Base-by-base conservation (phyloP, 1,139 yeast genomes). In the Candida anutae region DNA sequence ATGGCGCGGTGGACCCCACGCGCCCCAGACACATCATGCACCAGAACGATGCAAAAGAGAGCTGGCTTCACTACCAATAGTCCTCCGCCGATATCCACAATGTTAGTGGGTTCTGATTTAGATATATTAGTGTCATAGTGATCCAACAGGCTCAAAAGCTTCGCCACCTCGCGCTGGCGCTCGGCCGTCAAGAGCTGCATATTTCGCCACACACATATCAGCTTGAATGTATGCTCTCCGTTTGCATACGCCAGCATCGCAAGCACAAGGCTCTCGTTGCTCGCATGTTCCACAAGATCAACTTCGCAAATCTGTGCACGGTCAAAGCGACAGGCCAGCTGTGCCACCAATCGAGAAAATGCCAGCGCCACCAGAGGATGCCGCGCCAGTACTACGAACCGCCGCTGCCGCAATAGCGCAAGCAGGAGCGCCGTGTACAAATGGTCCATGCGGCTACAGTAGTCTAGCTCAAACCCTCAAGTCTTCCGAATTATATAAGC, bases 101-200 rank as follows among this genome's bases (percentile, higher is more conserved):
- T 12, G n/a, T 8, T 21, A 6, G 9, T 21, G 11, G 13, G 13
- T 6, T 6, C 13, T 6, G 13, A 6, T 6, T 6, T 8, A 8
- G 22, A 9, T 12, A 6, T 8, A 12, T 9, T 21, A 13, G 22
- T 52, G 32, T 56, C 54, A 39, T 44, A 58, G 23, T 47, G 46
- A 26, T 60, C 62, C 12, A 64, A 26, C 35, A 53, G 45, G 28
- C 50, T 41, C n/a, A 62, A 36, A n/a, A 56, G 35, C 16, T 43
- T 38, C 9, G 55, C 48, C 30, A 58, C 38, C 25, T 44, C 37
- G 27, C 43, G 46, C 29, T 58, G 65, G 9, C 38, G 43, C 5
- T 33, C 35, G 2, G 22, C 22, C 2, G 43, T 17, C 16, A 46
- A 26, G 13, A 32, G 28, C 27, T 53, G 54, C 19, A 55, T 35